A percentile compares a stretch with the other conserved stretches of the same genome.
These are phyloP conservation scores for Corymbia citriodora DNA, from an alignment of 441 rosid species.

Conservation along the genomic window DNA sequence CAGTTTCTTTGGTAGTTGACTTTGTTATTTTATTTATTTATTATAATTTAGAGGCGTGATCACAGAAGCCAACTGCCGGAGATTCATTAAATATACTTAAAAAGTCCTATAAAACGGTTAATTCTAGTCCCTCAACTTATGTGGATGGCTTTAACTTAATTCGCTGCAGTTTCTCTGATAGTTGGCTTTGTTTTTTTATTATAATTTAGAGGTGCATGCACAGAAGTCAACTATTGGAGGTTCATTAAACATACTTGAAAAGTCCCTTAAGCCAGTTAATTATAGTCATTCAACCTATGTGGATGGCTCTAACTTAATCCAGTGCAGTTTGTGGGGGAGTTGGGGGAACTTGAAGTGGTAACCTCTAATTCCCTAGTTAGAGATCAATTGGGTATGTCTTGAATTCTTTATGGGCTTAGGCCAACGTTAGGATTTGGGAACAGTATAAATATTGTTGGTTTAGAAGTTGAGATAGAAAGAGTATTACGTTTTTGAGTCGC, in stretches of 20 bases:
- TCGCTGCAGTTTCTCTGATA: background rate
- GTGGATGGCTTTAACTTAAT: background rate
- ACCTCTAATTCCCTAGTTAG: background rate
- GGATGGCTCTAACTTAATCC: background rate
- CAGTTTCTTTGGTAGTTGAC: background rate
- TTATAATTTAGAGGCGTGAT: background rate
- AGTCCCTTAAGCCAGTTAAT: background rate
- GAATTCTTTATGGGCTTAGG: too few relatives aligned
- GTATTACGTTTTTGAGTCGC: too few relatives aligned
- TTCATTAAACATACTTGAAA: background rate
- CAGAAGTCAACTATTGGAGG: background rate
- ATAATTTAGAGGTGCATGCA: background rate
- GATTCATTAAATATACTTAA: background rate
- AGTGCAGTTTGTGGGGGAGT: background rate
- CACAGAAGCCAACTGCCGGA: background rate
- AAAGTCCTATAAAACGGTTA: background rate
- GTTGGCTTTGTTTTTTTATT: background rate
- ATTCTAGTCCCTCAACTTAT: background rate
- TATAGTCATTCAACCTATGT: background rate
- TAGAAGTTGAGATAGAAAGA: fast-evolving
- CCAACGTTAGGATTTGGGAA: too few relatives aligned
- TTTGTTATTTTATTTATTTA: too few relatives aligned
- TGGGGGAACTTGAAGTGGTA: background rate
- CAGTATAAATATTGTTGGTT: too few relatives aligned
- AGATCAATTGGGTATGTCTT: fast-evolving